These are phyloP conservation scores for Exophiala sideris DNA, from an alignment of 2,329 filamentous ascomycete genomes.

Conservation along the genomic window DNA sequence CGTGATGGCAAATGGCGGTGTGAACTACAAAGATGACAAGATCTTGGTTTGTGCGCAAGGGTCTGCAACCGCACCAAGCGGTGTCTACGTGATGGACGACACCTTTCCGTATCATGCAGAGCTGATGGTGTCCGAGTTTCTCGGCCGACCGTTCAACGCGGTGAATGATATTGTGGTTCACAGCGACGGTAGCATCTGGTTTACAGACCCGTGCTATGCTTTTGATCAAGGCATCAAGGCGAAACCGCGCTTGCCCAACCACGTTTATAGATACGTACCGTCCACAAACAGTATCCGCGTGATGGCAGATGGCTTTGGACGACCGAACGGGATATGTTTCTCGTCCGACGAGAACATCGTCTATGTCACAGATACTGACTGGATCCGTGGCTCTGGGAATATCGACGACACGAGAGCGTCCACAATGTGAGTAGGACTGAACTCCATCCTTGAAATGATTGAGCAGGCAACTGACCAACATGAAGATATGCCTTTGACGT, in stretches of 20 bases:
- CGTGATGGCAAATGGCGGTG: conserved; percentile 50
- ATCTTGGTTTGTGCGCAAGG: conserved; percentile 46
- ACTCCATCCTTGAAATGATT: background rate
- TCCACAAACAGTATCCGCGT: conserved; percentile 32
- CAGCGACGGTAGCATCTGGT: conserved; percentile 39
- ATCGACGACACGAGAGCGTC: background rate
- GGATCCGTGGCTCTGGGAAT: conserved; percentile 27
- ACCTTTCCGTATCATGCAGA: background rate
- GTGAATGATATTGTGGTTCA: conserved; percentile 39
- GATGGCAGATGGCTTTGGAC: conserved; percentile 38
- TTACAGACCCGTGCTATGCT: conserved; percentile 40
- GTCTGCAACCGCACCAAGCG: background rate
- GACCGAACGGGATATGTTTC: conserved; percentile 43
- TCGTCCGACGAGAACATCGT: conserved; percentile 37
- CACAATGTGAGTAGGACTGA: background rate
- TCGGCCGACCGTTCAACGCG: conserved; percentile 32
- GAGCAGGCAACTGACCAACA: background rate
- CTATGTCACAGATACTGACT: conserved; percentile 41
- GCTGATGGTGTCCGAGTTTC: conserved; percentile 3
- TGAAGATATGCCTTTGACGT: conserved; percentile 40
- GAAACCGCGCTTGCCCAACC: conserved; percentile 32
- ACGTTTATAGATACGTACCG: conserved; percentile 39
- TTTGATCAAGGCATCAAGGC: conserved; percentile 36
- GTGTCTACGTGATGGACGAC: background rate
- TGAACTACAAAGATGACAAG: conserved; percentile 42